Conservation (phyloP, 2,329 filamentous ascomycete species). For the Alternaria panax region DNA sequence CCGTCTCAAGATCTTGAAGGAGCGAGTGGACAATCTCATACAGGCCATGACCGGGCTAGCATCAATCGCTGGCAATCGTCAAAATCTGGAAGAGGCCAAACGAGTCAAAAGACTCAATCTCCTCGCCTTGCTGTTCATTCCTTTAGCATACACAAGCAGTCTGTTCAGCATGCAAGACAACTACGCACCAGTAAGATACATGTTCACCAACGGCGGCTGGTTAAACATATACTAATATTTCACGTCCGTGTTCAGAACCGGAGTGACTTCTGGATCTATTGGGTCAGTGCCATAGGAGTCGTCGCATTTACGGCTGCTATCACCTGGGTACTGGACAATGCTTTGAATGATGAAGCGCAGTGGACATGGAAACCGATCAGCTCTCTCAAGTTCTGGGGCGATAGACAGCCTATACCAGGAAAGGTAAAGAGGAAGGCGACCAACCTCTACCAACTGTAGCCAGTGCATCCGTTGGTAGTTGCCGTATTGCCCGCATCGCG, state of each 20-base stretch:
- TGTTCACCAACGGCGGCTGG: background rate
- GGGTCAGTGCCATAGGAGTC: conserved; percentile 38
- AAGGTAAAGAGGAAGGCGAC: conserved; percentile 18
- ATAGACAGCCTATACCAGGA: background rate
- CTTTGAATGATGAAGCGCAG: conserved; percentile 40
- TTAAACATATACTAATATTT: background rate
- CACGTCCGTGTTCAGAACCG: conserved; percentile 12
- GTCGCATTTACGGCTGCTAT: conserved; percentile 34
- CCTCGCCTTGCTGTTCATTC: conserved; percentile 45
- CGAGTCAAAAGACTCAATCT: conserved; percentile 44
- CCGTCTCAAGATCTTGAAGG: conserved; percentile 43
- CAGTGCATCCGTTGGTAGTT: background rate
- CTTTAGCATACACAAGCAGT: conserved; percentile 42
- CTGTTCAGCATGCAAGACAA: conserved; percentile 47
- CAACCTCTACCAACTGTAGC: conserved; percentile 18
- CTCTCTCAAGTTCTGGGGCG: conserved; percentile 26
- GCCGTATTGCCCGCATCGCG: background rate
- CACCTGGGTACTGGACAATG: conserved; percentile 36
- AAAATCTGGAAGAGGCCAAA: conserved; percentile 47
- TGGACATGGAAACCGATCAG: conserved; percentile 26
- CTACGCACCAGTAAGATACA: conserved; percentile 28
- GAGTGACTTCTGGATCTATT: conserved; percentile 42
- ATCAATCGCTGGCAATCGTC: conserved; percentile 44
- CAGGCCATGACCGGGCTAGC: conserved; percentile 46
- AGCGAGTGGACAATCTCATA: conserved; percentile 45